Evolutionary conservation across 1,284 basidiomycete genomes (phyloP), one percentile per base, ranked within the genome.

Genomic region (Volvariella surrecta): DNA sequence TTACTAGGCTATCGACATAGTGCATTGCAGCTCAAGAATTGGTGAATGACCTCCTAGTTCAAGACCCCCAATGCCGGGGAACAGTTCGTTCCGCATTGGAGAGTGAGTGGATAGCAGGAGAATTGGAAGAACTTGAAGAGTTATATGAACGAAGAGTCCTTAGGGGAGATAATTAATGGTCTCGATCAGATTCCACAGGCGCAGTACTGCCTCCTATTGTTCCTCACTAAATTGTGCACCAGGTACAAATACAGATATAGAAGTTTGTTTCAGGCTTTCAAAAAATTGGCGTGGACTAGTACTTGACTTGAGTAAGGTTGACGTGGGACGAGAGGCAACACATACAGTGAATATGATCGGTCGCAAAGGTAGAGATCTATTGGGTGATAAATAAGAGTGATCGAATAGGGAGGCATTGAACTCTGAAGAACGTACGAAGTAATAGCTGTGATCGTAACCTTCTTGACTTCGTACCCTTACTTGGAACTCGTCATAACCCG

Each of bases 381-480:
- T 61, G 37, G 63, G 62, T 4, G 67, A 68, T 22, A 63, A 64
- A 66, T 61, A 48, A 70, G 58, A 35, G 70, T 64, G 48, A 73
- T 69, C 35, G 73, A 59, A 61, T 18, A 59, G 61, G 45, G 37
- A 51, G 22, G 22, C 13, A 58, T 60, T 50, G 60, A 63, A 32
- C 28, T 3, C 6, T 28, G 11, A 11, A 28, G 24, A 28, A 74
- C 89, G 60, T 56, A 92, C 90, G 56, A 95, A 95, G 64, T 82
- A 95, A 63, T 94, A 93, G 48, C 78, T 81, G 63, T 98, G 95
- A 59, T 99, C 94, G 58, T 96, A 98, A 8, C 83, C 92, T 40
- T 88, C 84, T 46, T 95, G 90, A 50, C 78, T 72, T 49, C 89
- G 73, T 15, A 97, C 81, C 42, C 77, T 68, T 7, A 97, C 87